phyloP scores from a whole-genome alignment of 2,329 filamentous ascomycete species.

The Fonsecaea multimorphosa region DNA sequence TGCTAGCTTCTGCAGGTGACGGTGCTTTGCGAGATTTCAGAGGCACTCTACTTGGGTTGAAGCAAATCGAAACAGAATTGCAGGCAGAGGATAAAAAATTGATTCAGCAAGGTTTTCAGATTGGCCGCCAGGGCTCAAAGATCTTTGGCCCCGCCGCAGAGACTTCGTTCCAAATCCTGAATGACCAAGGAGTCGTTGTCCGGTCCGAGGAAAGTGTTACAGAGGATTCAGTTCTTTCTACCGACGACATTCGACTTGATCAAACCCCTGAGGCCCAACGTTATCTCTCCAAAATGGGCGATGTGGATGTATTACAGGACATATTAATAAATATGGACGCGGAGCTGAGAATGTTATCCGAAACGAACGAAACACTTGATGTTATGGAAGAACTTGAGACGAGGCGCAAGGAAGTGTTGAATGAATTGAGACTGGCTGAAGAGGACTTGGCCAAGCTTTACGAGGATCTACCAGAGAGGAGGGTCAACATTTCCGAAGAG shows the following conservation, averaged over 20 bases:
- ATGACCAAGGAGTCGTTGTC: slow-evolving; percentile 13
- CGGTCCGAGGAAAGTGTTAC: neutral
- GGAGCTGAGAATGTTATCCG: neutral
- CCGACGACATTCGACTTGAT: slow-evolving; percentile 19
- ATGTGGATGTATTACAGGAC: slow-evolving; percentile 21
- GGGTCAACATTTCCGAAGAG: slow-evolving; percentile 15
- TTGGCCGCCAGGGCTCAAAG: slow-evolving; percentile 4
- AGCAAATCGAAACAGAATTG: slow-evolving; percentile 3
- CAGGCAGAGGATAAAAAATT: slow-evolving; percentile 12
- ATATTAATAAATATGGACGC: slow-evolving; percentile 10
- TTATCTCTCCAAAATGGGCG: slow-evolving; percentile 23
- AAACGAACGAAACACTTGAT: neutral
- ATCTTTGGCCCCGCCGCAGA: slow-evolving; percentile 17
- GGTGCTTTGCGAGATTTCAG: neutral
- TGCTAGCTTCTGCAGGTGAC: neutral
- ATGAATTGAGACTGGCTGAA: slow-evolving; percentile 10
- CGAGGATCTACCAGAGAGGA: slow-evolving; percentile 22
- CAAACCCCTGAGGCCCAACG: slow-evolving; percentile 15
- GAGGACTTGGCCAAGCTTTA: slow-evolving; percentile 9
- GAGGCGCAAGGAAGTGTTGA: neutral
- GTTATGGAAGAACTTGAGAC: slow-evolving; percentile 5
- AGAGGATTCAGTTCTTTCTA: slow-evolving; percentile 6
- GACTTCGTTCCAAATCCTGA: slow-evolving; percentile 15
- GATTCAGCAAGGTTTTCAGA: slow-evolving; percentile 5
- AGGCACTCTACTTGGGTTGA: neutral